Base-by-base conservation (phyloP, 1,284 basidiomycete species). In the Papiliotrema nemorosa region DNA sequence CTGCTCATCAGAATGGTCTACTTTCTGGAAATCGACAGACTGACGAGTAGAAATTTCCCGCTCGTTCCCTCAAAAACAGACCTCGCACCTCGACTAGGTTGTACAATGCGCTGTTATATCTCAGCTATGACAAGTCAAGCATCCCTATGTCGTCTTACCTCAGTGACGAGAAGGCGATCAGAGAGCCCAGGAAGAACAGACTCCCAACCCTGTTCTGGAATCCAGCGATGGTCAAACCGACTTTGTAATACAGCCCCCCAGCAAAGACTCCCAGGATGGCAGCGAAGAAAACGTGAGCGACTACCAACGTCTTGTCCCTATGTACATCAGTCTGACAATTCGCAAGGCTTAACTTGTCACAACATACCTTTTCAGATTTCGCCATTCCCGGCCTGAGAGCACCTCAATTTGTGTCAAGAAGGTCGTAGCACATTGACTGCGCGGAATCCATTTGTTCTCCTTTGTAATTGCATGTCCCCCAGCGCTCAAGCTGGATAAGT, bases 121-220 rank as follows among this genome's bases (percentile, higher is more conserved):
- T n/a, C n/a, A n/a, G n/a, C n/a, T n/a, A n/a, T n/a, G n/a, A n/a
- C n/a, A n/a, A n/a, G n/a, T n/a, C n/a, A n/a, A n/a, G n/a, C n/a
- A n/a, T n/a, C n/a, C n/a, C n/a, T n/a, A n/a, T n/a, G 21, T 16
- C 9, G 22, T 42, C 60, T 51, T 33, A 67, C 67, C 67, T 90
- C 35, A 94, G 76, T 1, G 88, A 83, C 1, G 88, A 90, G 73
- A 94, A 93, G 0, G 89, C 86, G 46, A 93, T 83, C 12, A 92
- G 79, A 9, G 88, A 84, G 37, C 89, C 88, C 64, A 93, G 70
- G 82, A 93, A 94, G 78, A 94, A 93, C 43, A 93, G 72, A 56
- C 85, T 87, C 25, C 90, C 90, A n/a, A 94, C 81, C 35, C 90
- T 81, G 52, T 72, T 90, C 71, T 94, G 91, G 80, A 94, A 94